Base-by-base conservation (phyloP, 768 basidiomycete species). In the Lactarius tabidus region DNA sequence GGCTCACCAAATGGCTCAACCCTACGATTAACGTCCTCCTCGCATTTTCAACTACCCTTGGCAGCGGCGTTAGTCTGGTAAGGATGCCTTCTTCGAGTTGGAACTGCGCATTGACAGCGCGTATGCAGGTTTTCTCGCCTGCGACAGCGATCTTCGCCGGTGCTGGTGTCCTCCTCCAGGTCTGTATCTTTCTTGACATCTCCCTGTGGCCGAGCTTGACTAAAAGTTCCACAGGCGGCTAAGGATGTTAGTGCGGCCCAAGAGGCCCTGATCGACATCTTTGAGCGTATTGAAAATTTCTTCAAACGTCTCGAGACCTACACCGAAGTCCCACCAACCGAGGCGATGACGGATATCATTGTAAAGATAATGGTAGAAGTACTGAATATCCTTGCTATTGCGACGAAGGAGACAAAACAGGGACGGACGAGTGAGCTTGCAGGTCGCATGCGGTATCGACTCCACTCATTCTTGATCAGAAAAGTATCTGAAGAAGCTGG, bases 361-460 rank as follows among this genome's bases (percentile, higher is more conserved):
- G 57, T 18, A 18, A 58, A 58, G 12, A 43, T 45, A 15, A 29
- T 58, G 57, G 41, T 45, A 4, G 41, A 58, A 43, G 57, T 58
- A n/a, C 41, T 58, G 26, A 41, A 38, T 26, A 58, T 58, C 26
- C 12, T 58, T 10, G 41, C 39, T 6, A 28, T 43, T 18, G 57
- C 29, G 20, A 58, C 57, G 5, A 45, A 29, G 28, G 57, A 58
- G 57, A 45, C 29, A 14, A 58, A 58, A 18, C 57, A 58, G 18
- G 57, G 57, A 26, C 39, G 41, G 33, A 39, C 41, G 4, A 39
- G 57, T 58, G 41, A 45, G 57, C 28, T n/a, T 7, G 6, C 18
- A 6, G 8, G 6, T 10, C 2, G 7, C 23, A 14, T 15, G n/a
- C 5, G 15, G 3, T 20, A 10, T 9, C 3, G 28, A 26, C 9